These are phyloP conservation scores for Lavandula angustifolia DNA, from an alignment of 257 asterid genomes.

Conservation along the genomic window DNA sequence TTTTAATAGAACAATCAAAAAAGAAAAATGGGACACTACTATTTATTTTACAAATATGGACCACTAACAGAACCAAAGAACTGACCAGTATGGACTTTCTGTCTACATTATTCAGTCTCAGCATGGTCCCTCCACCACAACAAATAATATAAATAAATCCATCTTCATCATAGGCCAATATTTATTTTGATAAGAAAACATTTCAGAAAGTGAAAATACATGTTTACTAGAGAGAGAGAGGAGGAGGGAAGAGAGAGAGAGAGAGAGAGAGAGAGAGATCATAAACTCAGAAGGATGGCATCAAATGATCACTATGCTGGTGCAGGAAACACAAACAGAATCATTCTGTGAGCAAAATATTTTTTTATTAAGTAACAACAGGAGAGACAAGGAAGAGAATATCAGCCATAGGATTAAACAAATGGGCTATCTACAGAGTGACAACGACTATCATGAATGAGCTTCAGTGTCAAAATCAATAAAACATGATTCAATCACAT, in stretches of 20 bases:
- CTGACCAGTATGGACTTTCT: conserved; percentile 11
- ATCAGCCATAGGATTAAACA: conserved; percentile 12
- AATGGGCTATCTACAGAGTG: conserved; percentile 1
- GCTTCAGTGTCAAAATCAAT: background rate
- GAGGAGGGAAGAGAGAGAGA: no score
- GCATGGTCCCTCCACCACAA: background rate
- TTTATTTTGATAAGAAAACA: background rate
- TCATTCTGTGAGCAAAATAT: background rate
- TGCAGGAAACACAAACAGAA: conserved; percentile 2
- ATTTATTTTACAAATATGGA: background rate
- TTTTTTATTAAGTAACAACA: background rate
- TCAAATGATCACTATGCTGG: background rate
- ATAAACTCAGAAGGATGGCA: background rate
- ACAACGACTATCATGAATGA: conserved; percentile 7
- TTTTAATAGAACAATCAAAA: no score
- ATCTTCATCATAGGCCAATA: background rate
- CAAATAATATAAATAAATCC: background rate
- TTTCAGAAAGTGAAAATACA: background rate
- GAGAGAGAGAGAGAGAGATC: no score
- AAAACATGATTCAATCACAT: background rate
- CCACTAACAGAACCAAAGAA: conserved; percentile 19
- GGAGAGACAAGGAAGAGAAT: conserved; percentile 18
- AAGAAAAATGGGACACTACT: no score
- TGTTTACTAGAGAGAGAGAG: no score
- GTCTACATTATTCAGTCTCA: conserved; percentile 21